These are phyloP conservation scores for Calonectria hawksworthii DNA, from an alignment of 2,329 filamentous ascomycete genomes.

Conservation along the genomic window DNA sequence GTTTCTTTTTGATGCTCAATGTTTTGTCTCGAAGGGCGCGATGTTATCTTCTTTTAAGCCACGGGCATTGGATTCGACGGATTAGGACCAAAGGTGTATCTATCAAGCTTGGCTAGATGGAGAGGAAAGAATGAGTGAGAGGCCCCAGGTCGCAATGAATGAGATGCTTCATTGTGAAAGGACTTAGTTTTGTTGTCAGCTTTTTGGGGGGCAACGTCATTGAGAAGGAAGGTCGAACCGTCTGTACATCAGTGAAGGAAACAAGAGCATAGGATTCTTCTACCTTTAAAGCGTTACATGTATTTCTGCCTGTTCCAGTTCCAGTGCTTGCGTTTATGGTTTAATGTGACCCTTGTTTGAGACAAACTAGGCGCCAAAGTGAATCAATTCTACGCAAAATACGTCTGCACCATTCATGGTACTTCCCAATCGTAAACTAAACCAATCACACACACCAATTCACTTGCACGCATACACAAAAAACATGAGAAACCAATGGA, in stretches of 20 bases:
- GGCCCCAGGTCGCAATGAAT: background rate
- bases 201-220: background rate
- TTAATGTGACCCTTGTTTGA: background rate
- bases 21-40: background rate
- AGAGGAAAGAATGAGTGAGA: background rate
- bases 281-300: background rate
- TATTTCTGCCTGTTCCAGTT: background rate
- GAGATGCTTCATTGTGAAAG: background rate
- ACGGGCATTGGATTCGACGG: background rate
- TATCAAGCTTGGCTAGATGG: background rate
- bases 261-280: background rate
- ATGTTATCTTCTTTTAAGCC: background rate
- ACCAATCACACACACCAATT: background rate
- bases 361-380: background rate
- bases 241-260: constrained; percentile 10
- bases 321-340: background rate
- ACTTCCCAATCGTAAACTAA: background rate
- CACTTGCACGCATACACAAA: background rate
- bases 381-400: background rate
- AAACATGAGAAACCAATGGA: background rate
- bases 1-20: background rate
- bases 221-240: background rate
- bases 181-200: background rate
- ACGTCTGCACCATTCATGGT: background rate
- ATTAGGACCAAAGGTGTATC: background rate